Percentiles rank a stretch among this genome's conserved stretches.
These are phyloP conservation scores for Sarocladium brachiariae DNA, from an alignment of 2,329 filamentous ascomycete genomes.

Conservation along the genomic window DNA sequence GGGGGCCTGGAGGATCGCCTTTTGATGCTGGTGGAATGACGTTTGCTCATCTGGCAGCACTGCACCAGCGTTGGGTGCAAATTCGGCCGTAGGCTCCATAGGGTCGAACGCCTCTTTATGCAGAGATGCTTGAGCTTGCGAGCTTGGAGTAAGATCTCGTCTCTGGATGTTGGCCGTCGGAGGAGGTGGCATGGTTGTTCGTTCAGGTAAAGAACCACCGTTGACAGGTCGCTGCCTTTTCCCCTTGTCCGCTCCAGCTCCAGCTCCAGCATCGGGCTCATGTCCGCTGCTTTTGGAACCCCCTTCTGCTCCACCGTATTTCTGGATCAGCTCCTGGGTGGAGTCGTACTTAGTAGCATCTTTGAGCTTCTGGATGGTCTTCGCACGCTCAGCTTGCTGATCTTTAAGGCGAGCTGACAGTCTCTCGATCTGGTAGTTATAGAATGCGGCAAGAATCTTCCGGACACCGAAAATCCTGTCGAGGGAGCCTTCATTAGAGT, in stretches of 20 bases:
- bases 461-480: constrained; percentile 73
- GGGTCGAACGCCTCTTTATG: constrained; percentile 17
- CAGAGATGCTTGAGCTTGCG: constrained; percentile 21
- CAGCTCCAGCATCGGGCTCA: constrained; percentile 13
- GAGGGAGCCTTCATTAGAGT: neutral
- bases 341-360: constrained; percentile 93
- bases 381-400: constrained; percentile 70
- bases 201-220: constrained; percentile 19
- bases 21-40: constrained; percentile 1
- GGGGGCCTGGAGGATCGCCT: constrained; percentile 8
- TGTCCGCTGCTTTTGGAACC: constrained; percentile 19
- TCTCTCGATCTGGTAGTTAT: constrained; percentile 71
- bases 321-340: constrained; percentile 85
- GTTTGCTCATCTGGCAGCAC: constrained; percentile 17
- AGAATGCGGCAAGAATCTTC: constrained; percentile 60
- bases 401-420: constrained; percentile 64
- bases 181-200: constrained; percentile 49
- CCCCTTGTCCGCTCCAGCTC: neutral
- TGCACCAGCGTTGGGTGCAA: constrained; percentile 60
- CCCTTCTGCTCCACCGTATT: constrained; percentile 68
- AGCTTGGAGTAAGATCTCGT: constrained; percentile 22
- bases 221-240: constrained; percentile 18
- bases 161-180: constrained; percentile 57
- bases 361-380: constrained; percentile 91
- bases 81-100: constrained; percentile 50